phyloP scores from a whole-genome alignment of 345 rosid genomes.

The Brassica incana region DNA sequence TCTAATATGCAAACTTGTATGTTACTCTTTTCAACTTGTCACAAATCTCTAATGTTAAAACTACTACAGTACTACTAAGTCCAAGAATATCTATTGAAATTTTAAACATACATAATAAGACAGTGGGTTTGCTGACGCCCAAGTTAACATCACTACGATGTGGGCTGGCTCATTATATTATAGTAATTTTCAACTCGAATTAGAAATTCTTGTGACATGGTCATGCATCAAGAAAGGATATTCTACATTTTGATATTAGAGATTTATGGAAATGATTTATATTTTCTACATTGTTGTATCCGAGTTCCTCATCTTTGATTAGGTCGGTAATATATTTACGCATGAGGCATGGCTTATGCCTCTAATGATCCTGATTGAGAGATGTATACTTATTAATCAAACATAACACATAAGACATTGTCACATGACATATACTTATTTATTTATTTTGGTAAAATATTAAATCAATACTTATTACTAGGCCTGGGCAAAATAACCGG shows the following conservation, averaged over 20 bases:
- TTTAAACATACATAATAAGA: background rate
- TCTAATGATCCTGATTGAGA: background rate
- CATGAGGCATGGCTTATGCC: background rate
- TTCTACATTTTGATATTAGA: background rate
- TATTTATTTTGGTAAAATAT: no score
- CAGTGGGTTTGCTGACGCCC: slow-evolving; percentile 20
- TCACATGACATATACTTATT: background rate
- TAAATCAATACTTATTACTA: background rate
- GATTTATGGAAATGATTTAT: background rate
- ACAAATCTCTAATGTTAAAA: background rate
- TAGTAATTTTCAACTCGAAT: background rate
- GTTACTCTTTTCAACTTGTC: background rate
- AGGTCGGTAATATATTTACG: background rate
- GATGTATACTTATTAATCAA: background rate
- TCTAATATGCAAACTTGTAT: slow-evolving; percentile 8
- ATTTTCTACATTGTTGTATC: background rate
- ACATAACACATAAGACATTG: background rate
- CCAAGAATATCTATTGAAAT: background rate
- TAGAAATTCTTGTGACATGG: background rate
- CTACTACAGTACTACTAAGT: background rate
- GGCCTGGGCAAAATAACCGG: no score
- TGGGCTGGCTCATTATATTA: background rate
- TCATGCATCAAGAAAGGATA: background rate
- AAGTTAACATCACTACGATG: background rate
- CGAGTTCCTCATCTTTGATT: background rate